These are phyloP conservation scores for Solanum etuberosum DNA, from an alignment of 257 asterid genomes.

Conservation along the genomic window DNA sequence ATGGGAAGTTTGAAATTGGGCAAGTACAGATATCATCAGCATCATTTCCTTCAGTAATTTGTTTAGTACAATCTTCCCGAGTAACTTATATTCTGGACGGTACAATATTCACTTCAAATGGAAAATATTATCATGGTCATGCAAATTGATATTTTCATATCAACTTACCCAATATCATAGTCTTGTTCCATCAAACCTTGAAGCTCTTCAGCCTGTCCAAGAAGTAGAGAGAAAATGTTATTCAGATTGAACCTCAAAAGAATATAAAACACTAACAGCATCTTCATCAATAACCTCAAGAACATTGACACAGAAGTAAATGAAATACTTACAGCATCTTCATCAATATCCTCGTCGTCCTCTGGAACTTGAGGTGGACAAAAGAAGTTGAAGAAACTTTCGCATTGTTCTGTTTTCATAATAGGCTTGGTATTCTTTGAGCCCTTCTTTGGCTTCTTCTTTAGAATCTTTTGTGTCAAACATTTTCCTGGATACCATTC, in stretches of 20 bases:
- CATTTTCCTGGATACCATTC: constrained; percentile 15
- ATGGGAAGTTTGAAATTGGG: not conserved
- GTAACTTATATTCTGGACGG: not conserved
- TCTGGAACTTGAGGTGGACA: constrained; percentile 17
- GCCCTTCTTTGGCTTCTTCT: constrained; percentile 79
- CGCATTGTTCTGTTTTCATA: constrained; percentile 13
- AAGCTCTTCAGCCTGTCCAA: constrained; percentile 72
- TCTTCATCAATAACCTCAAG: constrained; percentile 21
- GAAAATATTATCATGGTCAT: not conserved
- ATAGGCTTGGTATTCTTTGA: constrained; percentile 50
- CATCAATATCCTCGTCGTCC: constrained; percentile 59
- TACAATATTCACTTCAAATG: not conserved
- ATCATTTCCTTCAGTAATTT: not conserved
- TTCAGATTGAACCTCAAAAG: not conserved
- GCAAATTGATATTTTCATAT: not conserved
- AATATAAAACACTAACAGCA: constrained; percentile 26
- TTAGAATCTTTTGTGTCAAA: constrained; percentile 13
- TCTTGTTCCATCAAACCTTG: constrained; percentile 87
- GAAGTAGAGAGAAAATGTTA: not conserved
- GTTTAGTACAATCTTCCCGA: not conserved
- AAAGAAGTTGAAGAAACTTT: constrained; percentile 18
- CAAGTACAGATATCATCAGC: not conserved
- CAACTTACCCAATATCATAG: constrained; percentile 69
- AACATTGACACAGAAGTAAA: not conserved
- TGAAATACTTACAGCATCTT: constrained; percentile 10